Percentiles rank a stretch among this genome's conserved stretches.
These are phyloP conservation scores for Syzygium grande DNA, from an alignment of 345 rosid genomes.

Conservation along the genomic window DNA sequence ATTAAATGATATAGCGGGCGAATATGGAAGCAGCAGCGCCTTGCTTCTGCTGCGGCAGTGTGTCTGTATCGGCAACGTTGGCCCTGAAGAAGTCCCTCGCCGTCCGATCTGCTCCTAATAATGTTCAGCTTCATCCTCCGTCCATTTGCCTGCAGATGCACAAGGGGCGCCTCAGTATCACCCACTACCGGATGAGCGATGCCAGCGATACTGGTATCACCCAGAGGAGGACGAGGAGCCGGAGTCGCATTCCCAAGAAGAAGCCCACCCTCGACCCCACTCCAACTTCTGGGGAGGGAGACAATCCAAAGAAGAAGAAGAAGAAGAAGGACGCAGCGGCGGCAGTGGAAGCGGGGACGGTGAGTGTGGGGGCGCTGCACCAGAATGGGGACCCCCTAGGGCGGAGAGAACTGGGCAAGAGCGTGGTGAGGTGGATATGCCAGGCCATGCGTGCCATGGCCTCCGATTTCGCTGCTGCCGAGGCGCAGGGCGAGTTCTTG, in stretches of 20 bases:
- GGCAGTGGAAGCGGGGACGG: neutral
- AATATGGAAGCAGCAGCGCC: constrained; percentile 38
- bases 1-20: neutral
- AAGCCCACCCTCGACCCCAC: neutral
- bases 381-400: constrained; percentile 92
- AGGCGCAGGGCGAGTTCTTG: constrained; percentile 66
- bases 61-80: constrained; percentile 14
- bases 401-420: constrained; percentile 64
- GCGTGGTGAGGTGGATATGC: constrained; percentile 70
- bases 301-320: neutral
- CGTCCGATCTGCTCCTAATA: constrained; percentile 11
- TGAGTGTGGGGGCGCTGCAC: constrained; percentile 11
- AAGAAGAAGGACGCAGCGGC: neutral
- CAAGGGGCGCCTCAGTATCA: neutral
- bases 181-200: neutral
- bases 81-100: constrained; percentile 8
- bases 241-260: neutral
- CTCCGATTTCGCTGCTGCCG: constrained; percentile 58
- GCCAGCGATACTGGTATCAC: neutral
- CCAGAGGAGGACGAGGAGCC: neutral
- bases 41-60: constrained; percentile 35
- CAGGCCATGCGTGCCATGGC: constrained; percentile 91
- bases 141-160: neutral
- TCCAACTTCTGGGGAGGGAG: neutral
- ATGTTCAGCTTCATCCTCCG: neutral